Percentiles rank a stretch among this genome's conserved stretches.
Evolutionary conservation across 306 rosid species (phyloP).

Genomic region (Quercus gilva): DNA sequence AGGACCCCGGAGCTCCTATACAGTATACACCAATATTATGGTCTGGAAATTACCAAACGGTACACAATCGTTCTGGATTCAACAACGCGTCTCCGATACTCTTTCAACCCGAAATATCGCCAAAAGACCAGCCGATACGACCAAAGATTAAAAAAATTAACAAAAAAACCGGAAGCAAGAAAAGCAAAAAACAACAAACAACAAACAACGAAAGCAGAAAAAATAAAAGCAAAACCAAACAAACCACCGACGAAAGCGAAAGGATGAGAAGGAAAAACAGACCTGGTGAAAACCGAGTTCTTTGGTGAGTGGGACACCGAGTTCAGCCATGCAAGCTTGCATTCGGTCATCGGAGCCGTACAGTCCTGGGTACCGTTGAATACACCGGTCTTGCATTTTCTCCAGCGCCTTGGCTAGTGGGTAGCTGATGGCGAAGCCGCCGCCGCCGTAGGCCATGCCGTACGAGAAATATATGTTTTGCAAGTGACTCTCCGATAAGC

Average conservation of each 20-base stretch:
- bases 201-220: not conserved
- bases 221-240: not conserved
- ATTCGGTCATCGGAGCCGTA: constrained; percentile 98
- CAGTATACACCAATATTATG: not conserved
- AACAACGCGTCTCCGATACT: not conserved
- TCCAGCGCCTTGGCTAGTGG: constrained; percentile 61
- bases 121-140: not conserved
- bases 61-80: not conserved
- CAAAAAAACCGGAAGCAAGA: not conserved
- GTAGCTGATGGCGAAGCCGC: constrained; percentile 89
- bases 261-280: not conserved
- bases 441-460: constrained; percentile 98
- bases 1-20: too few relatives aligned
- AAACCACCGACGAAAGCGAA: too few relatives aligned
- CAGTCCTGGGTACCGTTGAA: constrained; percentile 71
- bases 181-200: not conserved
- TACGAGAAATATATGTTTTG: constrained; percentile 94
- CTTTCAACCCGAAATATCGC: not conserved
- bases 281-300: constrained; percentile 98
- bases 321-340: constrained; percentile 99
- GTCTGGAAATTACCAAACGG: not conserved
- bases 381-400: constrained; percentile 84
- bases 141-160: not conserved
- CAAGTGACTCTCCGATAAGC: constrained; percentile 82
- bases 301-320: constrained; percentile 95